phyloP scores from a whole-genome alignment of 208 protist genomes.

The Trichomonas gallinae region DNA sequence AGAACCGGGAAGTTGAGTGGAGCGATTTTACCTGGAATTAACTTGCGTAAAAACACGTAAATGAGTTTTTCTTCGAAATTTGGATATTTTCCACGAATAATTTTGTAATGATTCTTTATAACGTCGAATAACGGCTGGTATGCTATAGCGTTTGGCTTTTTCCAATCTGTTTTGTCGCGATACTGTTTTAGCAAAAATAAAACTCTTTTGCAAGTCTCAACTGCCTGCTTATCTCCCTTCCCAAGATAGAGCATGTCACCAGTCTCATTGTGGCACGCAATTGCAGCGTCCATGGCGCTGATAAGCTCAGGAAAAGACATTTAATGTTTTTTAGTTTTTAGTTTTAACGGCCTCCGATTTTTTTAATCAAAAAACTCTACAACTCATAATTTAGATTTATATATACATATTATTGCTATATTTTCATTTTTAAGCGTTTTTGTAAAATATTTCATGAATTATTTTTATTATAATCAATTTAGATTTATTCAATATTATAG shows the following conservation, averaged over 20 bases:
- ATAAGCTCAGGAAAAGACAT: background rate
- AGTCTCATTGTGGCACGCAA: background rate
- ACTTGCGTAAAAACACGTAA: background rate
- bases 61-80: background rate
- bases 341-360: background rate
- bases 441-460: too few relatives aligned
- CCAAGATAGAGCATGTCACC: background rate
- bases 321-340: background rate
- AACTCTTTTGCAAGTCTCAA: background rate
- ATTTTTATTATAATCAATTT: too few relatives aligned
- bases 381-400: too few relatives aligned
- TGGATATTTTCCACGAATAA: background rate
- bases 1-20: background rate
- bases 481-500: too few relatives aligned
- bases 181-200: background rate
- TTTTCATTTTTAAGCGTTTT: too few relatives aligned
- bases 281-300: background rate
- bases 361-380: background rate
- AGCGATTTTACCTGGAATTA: background rate
- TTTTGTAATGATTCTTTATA: background rate
- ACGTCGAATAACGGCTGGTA: background rate
- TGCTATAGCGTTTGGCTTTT: background rate
- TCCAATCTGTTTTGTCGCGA: background rate
- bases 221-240: background rate
- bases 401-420: too few relatives aligned